Conservation (phyloP, 441 rosid species). For the Isatis lusitanica region DNA sequence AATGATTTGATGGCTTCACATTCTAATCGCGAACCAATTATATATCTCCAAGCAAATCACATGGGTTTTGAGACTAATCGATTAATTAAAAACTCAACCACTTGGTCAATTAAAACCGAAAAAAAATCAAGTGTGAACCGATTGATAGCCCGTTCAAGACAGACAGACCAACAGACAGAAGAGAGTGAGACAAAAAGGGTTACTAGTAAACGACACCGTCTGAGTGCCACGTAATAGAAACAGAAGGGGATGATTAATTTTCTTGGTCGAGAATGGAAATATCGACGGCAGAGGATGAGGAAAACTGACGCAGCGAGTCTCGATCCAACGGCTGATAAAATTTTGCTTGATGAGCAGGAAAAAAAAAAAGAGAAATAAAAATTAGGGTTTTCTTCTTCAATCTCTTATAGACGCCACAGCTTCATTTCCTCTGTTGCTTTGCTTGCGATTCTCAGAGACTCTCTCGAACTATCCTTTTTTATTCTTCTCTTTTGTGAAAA, state of each 20-base stretch:
- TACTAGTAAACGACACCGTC: slow-evolving; percentile 14
- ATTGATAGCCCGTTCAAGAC: not conserved
- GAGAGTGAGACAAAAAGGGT: not conserved
- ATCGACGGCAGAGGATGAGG: slow-evolving; percentile 16
- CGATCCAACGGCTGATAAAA: slow-evolving; percentile 29
- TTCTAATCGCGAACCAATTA: no score
- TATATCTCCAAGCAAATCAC: no score
- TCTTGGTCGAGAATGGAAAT: not conserved
- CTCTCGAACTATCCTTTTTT: not conserved
- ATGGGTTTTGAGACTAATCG: no score
- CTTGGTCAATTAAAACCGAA: no score
- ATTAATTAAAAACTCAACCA: no score
- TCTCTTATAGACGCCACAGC: slow-evolving; percentile 14
- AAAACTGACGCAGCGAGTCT: not conserved
- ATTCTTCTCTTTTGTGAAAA: slow-evolving; percentile 22
- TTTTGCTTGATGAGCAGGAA: slow-evolving; percentile 9
- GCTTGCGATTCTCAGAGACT: not conserved
- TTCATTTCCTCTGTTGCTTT: not conserved
- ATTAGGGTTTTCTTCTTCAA: slow-evolving; percentile 32
- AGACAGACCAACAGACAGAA: not conserved
- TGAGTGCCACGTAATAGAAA: not conserved
- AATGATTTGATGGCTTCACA: no score
- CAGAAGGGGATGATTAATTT: not conserved
- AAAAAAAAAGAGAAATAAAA: not conserved
- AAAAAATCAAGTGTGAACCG: no score